Evolutionary conservation across 257 asterid genomes (phyloP), one percentile per base, ranked within the genome.

Genomic region (Petunia axillaris): DNA sequence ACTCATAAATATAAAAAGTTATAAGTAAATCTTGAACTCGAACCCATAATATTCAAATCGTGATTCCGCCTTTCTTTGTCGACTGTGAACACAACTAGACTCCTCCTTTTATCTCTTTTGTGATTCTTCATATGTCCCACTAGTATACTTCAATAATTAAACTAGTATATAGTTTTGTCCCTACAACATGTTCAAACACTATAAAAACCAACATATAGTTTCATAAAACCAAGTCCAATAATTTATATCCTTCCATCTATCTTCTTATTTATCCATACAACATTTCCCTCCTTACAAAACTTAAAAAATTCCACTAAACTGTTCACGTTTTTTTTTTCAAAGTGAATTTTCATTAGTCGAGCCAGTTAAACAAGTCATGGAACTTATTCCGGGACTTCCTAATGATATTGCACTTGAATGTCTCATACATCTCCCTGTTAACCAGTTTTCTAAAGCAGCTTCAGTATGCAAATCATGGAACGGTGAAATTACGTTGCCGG

Each of bases 361-460:
- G 0, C 25, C 25, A 25, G 25, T 25, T 0, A 70, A 50, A 1
- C 7, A 6, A 46, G 50, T 37, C 25, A 79, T 79, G 82, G 78
- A 79, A 8, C 7, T 79, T 3, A 79, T 79, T 54, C 82, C 82
- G 6, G 82, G 78, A 14, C 14, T 79, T 37, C 50, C 78, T 1
- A 67, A 79, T 48, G 82, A 78, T 1, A 40, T 78, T 8, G 82
- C 78, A 4, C 2, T 80, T 13, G 79, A 85, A 62, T 85, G 88
- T 46, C 78, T 85, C 8, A 64, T 79, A 14, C 83, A 84, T 5
- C 75, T 85, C 0, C 84, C 84, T 15, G 14, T 77, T 39, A 8
- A 77, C 8, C 80, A 81, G 1, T 40, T 81, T 0, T 70, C 82
- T 8, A 54, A 36, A 39, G 84, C 71, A 62, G 80, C 87, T 36